These are phyloP conservation scores for Rhizopus stolonifer DNA, from an alignment of 371 early-diverging fungal species.

Conservation along the genomic window DNA sequence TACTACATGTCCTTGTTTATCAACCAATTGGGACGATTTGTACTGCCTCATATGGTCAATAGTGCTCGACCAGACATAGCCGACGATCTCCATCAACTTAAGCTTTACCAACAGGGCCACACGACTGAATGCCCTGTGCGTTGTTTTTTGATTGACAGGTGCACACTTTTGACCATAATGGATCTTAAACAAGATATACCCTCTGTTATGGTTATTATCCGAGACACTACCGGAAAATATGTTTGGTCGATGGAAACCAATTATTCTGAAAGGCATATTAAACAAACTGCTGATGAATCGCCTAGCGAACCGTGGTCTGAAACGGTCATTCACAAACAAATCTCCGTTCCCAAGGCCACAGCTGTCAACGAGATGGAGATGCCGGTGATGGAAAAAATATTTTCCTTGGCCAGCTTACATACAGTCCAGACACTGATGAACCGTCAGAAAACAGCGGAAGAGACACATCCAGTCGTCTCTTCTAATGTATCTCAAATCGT, in stretches of 20 bases:
- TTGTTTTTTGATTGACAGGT: conserved; percentile 67
- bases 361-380: conserved; percentile 35
- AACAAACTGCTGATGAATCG: neutral
- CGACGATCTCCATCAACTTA: conserved; percentile 48
- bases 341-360: conserved; percentile 16
- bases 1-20: conserved; percentile 69
- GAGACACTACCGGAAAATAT: conserved; percentile 74
- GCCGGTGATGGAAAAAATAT: conserved; percentile 40
- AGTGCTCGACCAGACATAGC: conserved; percentile 54
- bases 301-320: too few relatives aligned
- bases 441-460: conserved; percentile 23
- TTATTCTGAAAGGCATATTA: conserved; percentile 37
- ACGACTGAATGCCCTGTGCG: conserved; percentile 39
- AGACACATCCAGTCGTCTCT: neutral
- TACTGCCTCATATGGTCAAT: conserved; percentile 55
- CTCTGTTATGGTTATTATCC: conserved; percentile 52
- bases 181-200: conserved; percentile 35
- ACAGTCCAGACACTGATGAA: conserved; percentile 29
- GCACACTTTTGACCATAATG: conserved; percentile 59
- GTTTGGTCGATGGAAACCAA: conserved; percentile 62
- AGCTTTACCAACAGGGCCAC: conserved; percentile 5
- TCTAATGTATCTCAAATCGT: conserved; percentile 5
- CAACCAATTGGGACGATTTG: conserved; percentile 70
- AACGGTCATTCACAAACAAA: neutral
- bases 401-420: conserved; percentile 35